A percentile compares a stretch with the other conserved stretches of the same genome.
phyloP scores from a whole-genome alignment of 768 basidiomycete species.

The Serendipita sp. region DNA sequence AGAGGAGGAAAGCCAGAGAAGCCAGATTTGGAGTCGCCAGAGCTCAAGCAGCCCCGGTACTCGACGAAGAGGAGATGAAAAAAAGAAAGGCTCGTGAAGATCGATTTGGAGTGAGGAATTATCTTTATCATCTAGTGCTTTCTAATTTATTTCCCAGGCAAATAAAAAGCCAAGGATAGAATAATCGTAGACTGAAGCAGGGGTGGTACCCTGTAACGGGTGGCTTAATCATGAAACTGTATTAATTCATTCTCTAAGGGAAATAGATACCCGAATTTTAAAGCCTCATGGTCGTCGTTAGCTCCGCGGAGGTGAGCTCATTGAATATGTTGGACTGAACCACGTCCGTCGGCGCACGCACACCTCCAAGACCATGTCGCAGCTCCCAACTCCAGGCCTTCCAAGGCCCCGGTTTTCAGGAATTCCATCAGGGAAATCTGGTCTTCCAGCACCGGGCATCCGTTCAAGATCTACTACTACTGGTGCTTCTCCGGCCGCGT shows the following conservation, averaged over 20 bases:
- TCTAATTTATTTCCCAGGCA: not conserved
- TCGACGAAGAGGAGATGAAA: not conserved
- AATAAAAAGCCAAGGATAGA: conserved; percentile 3
- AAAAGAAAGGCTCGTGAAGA: not conserved
- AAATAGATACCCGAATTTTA: not conserved
- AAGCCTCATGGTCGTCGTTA: not conserved
- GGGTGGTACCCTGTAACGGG: not conserved
- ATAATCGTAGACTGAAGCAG: not conserved
- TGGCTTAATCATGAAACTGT: not conserved
- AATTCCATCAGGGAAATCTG: not conserved
- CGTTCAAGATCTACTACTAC: not conserved
- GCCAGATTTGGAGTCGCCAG: not conserved
- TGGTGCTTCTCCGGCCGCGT: not conserved
- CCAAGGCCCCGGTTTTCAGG: not conserved
- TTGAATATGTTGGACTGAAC: not conserved
- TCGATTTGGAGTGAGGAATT: not conserved
- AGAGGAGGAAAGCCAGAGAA: not conserved
- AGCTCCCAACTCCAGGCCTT: conserved; percentile 4
- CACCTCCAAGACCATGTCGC: not conserved
- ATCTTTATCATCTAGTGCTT: not conserved
- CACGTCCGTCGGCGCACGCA: not conserved
- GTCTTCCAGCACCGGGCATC: not conserved
- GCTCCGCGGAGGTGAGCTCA: not conserved
- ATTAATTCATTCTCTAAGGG: not conserved
- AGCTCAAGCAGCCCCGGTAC: not conserved